Evolutionary conservation across 225 moss, liverwort and hornwort species (phyloP).

Genomic region (Bryoerythrophyllum caledonicum): DNA sequence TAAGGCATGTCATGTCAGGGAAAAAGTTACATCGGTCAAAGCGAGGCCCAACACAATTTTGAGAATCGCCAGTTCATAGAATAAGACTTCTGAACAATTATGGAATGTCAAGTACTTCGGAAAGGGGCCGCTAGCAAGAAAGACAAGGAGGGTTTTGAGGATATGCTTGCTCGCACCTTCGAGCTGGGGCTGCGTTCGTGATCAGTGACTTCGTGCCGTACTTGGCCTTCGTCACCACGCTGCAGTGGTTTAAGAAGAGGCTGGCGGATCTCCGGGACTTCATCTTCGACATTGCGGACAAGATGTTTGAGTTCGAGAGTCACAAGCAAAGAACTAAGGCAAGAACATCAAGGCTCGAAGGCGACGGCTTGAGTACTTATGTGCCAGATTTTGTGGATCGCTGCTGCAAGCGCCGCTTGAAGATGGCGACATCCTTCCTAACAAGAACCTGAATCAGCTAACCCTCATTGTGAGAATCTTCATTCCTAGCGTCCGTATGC

Average conservation of each 20-base stretch:
- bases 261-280: neutral
- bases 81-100: too few species aligned
- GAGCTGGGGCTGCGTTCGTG: neutral
- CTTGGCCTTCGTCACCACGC: constrained; percentile 17
- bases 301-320: constrained; percentile 17
- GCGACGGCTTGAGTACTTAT: neutral
- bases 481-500: neutral
- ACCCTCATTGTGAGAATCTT: neutral
- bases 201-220: constrained; percentile 18
- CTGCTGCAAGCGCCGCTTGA: constrained; percentile 9
- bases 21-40: too few species aligned
- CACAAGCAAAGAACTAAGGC: constrained; percentile 9
- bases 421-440: constrained; percentile 5
- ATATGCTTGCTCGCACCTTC: neutral
- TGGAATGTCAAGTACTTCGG: neutral
- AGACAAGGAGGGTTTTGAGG: neutral
- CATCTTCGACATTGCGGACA: neutral
- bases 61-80: too few species aligned
- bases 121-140: neutral
- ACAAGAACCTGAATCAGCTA: neutral
- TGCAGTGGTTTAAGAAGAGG: constrained; percentile 13
- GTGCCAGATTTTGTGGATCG: constrained; percentile 28
- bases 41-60: too few species aligned
- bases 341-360: neutral
- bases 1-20: too few species aligned